These are phyloP conservation scores for Drechmeria coniospora DNA, from an alignment of 2,329 filamentous ascomycete genomes.

Conservation along the genomic window DNA sequence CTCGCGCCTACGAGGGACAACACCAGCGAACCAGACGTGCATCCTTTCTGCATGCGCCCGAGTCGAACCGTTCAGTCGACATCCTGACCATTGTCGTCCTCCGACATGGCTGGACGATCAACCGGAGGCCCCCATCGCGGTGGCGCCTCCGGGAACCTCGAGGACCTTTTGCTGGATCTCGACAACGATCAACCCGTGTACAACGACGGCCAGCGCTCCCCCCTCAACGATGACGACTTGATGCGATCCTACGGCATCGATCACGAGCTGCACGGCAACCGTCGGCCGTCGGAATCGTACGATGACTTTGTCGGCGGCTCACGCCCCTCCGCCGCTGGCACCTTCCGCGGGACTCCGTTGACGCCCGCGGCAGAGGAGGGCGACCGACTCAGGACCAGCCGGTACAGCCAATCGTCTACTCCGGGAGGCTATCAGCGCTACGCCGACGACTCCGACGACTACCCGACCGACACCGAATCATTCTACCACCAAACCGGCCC, in stretches of 20 bases:
- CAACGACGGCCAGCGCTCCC: constrained; percentile 58
- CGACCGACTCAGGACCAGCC: constrained; percentile 28
- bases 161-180: constrained; percentile 59
- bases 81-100: constrained; percentile 19
- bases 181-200: constrained; percentile 59
- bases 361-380: constrained; percentile 3
- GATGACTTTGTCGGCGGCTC: constrained; percentile 76
- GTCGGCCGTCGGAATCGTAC: constrained; percentile 79
- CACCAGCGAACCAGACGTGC: not conserved
- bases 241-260: constrained; percentile 60
- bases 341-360: constrained; percentile 14
- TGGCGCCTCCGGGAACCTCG: constrained; percentile 28
- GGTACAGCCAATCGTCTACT: constrained; percentile 63
- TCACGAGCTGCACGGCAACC: constrained; percentile 42
- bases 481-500: constrained; percentile 66
- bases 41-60: constrained; percentile 18
- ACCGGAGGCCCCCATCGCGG: constrained; percentile 31
- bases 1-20: constrained; percentile 4
- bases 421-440: constrained; percentile 84
- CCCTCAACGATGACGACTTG: constrained; percentile 69
- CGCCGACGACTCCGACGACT: constrained; percentile 74
- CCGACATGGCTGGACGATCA: constrained; percentile 47
- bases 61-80: constrained; percentile 12
- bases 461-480: constrained; percentile 60
- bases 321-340: constrained; percentile 25